phyloP scores from a whole-genome alignment of 305 asterid genomes.

The Petunia hybrid region DNA sequence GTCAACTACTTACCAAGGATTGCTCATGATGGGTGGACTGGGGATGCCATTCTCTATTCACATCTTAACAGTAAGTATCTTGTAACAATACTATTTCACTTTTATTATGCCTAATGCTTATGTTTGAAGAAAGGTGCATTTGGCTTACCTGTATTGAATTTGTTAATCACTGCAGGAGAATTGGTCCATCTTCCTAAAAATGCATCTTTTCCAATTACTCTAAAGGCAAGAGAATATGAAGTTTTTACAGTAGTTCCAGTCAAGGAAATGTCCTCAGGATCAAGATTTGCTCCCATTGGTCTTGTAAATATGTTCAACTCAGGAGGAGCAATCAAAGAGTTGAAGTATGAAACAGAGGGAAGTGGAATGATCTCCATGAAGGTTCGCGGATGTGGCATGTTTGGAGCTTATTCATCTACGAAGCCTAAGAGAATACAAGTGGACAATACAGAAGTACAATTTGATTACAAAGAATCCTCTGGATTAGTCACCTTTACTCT shows the following conservation, averaged over 20 bases:
- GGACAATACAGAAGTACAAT: conserved; percentile 54
- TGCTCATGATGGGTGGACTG: conserved; percentile 66
- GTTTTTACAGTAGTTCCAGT: conserved; percentile 76
- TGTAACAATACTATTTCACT: background rate
- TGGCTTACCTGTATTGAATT: background rate
- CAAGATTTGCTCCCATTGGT: conserved; percentile 73
- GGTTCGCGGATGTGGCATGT: conserved; percentile 68
- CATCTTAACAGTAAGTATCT: conserved; percentile 62
- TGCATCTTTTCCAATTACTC: conserved; percentile 71
- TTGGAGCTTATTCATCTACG: conserved; percentile 78
- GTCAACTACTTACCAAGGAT: conserved; percentile 74
- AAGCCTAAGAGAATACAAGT: conserved; percentile 61
- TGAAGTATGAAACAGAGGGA: conserved; percentile 51
- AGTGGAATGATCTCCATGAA: conserved; percentile 50
- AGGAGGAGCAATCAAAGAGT: conserved; percentile 76
- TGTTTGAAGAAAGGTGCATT: background rate
- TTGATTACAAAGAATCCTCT: conserved; percentile 65
- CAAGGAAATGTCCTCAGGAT: conserved; percentile 52
- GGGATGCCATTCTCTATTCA: conserved; percentile 68
- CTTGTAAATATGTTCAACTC: conserved; percentile 84
- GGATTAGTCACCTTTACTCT: conserved; percentile 53
- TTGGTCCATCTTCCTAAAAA: conserved; percentile 68
- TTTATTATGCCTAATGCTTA: background rate
- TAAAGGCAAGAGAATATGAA: conserved; percentile 70
- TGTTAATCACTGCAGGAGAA: conserved; percentile 55